These are phyloP conservation scores for Boletus chippewaensis DNA, from an alignment of 1,284 basidiomycete species.

Conservation along the genomic window DNA sequence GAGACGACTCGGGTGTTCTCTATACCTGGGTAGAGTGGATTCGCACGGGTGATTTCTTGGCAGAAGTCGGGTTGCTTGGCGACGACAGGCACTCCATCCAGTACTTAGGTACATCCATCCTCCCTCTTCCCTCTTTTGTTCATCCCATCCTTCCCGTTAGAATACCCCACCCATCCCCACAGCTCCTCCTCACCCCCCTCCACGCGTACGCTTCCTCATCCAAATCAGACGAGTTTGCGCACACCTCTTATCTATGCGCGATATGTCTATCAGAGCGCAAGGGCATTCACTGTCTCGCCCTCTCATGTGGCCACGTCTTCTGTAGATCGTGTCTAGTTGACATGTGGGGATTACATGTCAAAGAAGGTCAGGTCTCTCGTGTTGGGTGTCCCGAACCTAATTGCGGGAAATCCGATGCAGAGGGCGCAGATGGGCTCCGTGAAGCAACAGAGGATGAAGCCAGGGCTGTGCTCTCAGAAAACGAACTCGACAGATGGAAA, in stretches of 20 bases:
- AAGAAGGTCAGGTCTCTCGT: constrained; percentile 61
- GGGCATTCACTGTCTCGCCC: constrained; percentile 59
- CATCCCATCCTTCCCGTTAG: constrained; percentile 31
- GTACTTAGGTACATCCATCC: constrained; percentile 36
- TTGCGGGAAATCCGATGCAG: constrained; percentile 57
- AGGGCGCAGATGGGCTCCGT: constrained; percentile 23
- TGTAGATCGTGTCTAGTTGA: constrained; percentile 65
- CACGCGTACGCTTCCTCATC: constrained; percentile 42
- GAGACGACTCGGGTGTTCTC: constrained; percentile 52
- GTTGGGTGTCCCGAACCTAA: constrained; percentile 70
- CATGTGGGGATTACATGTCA: constrained; percentile 70
- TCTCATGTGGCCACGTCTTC: constrained; percentile 65
- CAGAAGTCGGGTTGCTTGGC: constrained; percentile 33
- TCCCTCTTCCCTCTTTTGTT: constrained; percentile 2
- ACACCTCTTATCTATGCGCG: constrained; percentile 57
- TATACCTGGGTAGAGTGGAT: constrained; percentile 69
- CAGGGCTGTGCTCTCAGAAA: constrained; percentile 55
- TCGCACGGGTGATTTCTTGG: constrained; percentile 55
- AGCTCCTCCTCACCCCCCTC: constrained; percentile 44
- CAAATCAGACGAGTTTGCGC: constrained; percentile 47
- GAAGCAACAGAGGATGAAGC: constrained; percentile 68
- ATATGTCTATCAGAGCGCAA: constrained; percentile 67
- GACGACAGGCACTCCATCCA: constrained; percentile 32
- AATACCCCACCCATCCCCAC: constrained; percentile 50
- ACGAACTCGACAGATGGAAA: constrained; percentile 59